Base-by-base conservation (phyloP, 441 rosid genomes). In the Biscutella laevigata region DNA sequence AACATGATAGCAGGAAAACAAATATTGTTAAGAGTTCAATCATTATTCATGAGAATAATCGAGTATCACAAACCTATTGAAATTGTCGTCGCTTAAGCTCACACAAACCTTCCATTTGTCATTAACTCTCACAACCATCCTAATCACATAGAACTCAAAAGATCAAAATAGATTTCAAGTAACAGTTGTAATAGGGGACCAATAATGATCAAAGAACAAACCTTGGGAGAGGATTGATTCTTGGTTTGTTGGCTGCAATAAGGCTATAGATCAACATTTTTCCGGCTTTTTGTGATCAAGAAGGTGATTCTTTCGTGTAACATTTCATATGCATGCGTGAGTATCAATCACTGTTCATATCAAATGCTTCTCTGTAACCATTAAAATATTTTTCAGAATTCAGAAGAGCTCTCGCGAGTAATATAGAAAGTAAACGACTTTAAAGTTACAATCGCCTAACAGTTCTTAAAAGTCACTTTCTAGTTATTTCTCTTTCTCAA, bases 61-160 rank as follows among this genome's bases (percentile, higher is more conserved):
- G 11, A 30, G 43, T 42, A 46, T 42, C 6, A 21, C 2, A 16
- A 43, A 92, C 96, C 98, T 92, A 97, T 51, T 88, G 97, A 64
- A 92, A 92, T 68, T 92, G 97, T 37, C 97, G 6, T 94, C 99
- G 4, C 92, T 84, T n/a, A 79, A 58, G 69, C 83, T 77, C 27
- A 88, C 85, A 21, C 94, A 81, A 34, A 86, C 35, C 51, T 92
- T 97, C 97, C 97, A 92, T 72, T 95, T 82, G 3, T 82, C 86
- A 56, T 80, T 82, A 8, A 83, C 88, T 52, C 69, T 78, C 66
- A 76, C 88, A 24, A 74, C 59, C 68, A 79, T 56, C 76, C 97
- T 92, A 82, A 59, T 20, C 57, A 55, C 27, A 58, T 25, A 34
- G 10, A 9, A 46, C 32, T 7, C 41, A 46, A 39, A 53, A 13